These are phyloP conservation scores for Hemileia vastatrix DNA, from an alignment of 1,284 basidiomycete genomes.

Conservation along the genomic window DNA sequence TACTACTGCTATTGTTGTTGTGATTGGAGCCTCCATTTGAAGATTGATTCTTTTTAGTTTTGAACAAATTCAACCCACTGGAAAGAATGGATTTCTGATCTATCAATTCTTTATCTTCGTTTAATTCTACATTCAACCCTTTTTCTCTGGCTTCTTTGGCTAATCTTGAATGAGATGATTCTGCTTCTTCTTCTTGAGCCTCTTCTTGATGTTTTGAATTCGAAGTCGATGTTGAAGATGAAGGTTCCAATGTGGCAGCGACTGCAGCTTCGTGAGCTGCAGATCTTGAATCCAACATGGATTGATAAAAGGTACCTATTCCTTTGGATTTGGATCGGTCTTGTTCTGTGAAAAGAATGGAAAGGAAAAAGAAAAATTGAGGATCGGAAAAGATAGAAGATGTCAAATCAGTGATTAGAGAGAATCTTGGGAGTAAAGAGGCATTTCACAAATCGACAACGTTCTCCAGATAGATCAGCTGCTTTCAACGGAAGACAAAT, in stretches of 20 bases:
- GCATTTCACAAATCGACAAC: too few species aligned
- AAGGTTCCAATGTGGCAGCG: conserved; percentile 22
- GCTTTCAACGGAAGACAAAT: too few species aligned
- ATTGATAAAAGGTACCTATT: conserved; percentile 34
- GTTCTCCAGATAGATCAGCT: too few species aligned
- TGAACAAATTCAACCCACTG: conserved; percentile 73
- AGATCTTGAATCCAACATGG: conserved; percentile 34
- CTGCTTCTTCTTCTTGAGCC: not conserved
- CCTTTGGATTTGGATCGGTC: conserved; percentile 25
- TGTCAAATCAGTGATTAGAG: too few species aligned
- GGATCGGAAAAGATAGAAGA: too few species aligned
- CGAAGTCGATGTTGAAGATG: not conserved
- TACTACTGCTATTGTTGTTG: not conserved
- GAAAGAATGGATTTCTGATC: conserved; percentile 84
- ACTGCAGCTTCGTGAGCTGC: conserved; percentile 35
- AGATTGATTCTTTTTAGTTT: not conserved
- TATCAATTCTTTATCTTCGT: conserved; percentile 93
- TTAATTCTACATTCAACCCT: conserved; percentile 80
- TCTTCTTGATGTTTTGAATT: not conserved
- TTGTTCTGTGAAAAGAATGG: not conserved
- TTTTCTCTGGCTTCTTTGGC: conserved; percentile 58
- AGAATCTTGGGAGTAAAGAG: too few species aligned
- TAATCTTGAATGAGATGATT: conserved; percentile 61
- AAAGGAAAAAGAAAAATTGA: not conserved
- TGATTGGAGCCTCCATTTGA: not conserved